Base-by-base conservation (phyloP, 306 rosid genomes). In the Trichosanthes cucumerina region DNA sequence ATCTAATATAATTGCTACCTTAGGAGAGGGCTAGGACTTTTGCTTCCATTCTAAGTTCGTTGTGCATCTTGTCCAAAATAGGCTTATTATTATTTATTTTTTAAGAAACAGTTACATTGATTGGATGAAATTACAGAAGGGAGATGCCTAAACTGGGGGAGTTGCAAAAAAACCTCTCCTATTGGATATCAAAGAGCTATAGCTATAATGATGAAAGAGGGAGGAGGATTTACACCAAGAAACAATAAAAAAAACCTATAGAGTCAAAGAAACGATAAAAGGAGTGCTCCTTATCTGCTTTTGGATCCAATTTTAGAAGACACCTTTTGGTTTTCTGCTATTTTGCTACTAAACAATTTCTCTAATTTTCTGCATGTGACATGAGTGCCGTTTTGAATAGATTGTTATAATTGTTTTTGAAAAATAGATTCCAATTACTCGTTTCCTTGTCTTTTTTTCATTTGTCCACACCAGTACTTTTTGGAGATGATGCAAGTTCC, bases 401-500 rank as follows among this genome's bases (percentile, higher is more conserved):
- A 39, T 36, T 18, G 2, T 31, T 47, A 47, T 47, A 47, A 47
- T 47, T 5, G n/a, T 50, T 50, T 50, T 18, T 50, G 21, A 50
- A 63, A 63, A 15, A 3, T 63, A 28, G 47, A 65, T 65, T 31
- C 26, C 36, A 7, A 31, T 73, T 28, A 47, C 77, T 3, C 19
- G 44, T 52, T 9, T 66, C 18, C 15, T 44, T 24, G 1, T 76
- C 64, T 75, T 34, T 5, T 60, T 73, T 53, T 56, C 76, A 76
- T 58, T 73, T 56, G 52, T 58, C 34, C 31, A 56, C 86, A 71
- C 82, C 91, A 96, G 99, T 92, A 56, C 81, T 91, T 96, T 85
- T 76, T 96, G 89, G 99, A 96, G 91, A 86, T 85, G 85, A 91
- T 96, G 99, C 93, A 91, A 87, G 99, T 96, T 65, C 99, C 98